phyloP scores from a whole-genome alignment of 202 grass and related monocot species.

The Thinopyrum obtusiflorum region DNA sequence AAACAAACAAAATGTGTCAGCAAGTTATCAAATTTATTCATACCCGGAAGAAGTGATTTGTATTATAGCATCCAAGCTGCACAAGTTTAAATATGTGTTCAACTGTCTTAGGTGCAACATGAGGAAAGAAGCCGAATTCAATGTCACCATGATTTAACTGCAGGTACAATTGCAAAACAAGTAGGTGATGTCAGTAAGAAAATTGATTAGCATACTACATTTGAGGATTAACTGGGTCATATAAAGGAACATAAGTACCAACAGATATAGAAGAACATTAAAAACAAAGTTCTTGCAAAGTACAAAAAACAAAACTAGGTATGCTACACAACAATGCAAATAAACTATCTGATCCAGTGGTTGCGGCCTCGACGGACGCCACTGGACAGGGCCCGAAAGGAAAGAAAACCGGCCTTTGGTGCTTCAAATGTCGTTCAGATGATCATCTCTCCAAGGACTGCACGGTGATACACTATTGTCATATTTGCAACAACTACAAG shows the following conservation, averaged over 20 bases:
- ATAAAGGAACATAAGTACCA: not conserved
- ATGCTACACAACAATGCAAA: not conserved
- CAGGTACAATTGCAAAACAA: slow-evolving; percentile 28
- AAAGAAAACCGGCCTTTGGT: too few species aligned
- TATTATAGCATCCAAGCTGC: slow-evolving; percentile 87
- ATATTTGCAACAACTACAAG: too few species aligned
- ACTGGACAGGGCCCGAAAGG: too few species aligned
- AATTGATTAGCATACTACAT: not conserved
- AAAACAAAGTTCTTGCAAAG: not conserved
- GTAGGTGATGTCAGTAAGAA: slow-evolving; percentile 9
- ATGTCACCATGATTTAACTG: slow-evolving; percentile 93
- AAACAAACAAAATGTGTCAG: not conserved
- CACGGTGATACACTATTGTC: too few species aligned
- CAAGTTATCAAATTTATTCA: slow-evolving; percentile 1
- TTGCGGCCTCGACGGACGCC: too few species aligned
- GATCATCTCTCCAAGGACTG: too few species aligned
- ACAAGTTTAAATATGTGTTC: slow-evolving; percentile 96
- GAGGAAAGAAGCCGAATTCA: slow-evolving; percentile 90
- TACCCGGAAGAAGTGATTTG: slow-evolving; percentile 96
- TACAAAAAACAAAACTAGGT: not conserved
- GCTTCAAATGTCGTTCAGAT: too few species aligned
- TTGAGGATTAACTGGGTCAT: not conserved
- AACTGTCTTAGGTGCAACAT: slow-evolving; percentile 88
- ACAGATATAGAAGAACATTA: not conserved
- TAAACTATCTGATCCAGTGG: not conserved